Evolutionary conservation across 2,329 filamentous ascomycete species (phyloP).

Genomic region (Fusarium napiforme): DNA sequence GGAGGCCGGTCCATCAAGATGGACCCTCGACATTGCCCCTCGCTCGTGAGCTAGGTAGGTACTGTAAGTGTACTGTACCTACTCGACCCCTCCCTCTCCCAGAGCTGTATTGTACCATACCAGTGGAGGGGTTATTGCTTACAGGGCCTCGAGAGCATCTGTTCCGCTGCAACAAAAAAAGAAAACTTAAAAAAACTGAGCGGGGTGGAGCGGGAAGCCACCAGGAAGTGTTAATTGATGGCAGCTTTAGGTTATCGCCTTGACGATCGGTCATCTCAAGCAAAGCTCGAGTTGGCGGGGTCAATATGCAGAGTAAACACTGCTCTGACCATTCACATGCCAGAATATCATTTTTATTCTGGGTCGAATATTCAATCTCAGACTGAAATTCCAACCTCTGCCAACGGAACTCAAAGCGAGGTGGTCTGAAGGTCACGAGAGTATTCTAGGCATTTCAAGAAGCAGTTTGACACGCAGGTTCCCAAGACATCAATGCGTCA

Average conservation of each 20-base stretch:
- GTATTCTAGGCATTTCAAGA: neutral
- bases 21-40: conserved; percentile 27
- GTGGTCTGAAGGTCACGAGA: neutral
- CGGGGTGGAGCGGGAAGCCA: conserved; percentile 34
- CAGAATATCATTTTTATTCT: neutral
- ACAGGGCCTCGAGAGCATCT: conserved; percentile 17
- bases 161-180: conserved; percentile 8
- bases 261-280: conserved; percentile 15
- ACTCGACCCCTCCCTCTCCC: conserved; percentile 20
- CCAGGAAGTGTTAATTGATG: conserved; percentile 14
- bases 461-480: neutral
- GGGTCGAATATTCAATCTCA: conserved; percentile 19
- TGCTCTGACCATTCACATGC: conserved; percentile 15
- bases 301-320: neutral
- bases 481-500: neutral
- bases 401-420: neutral
- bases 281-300: conserved; percentile 8
- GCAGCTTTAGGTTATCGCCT: conserved; percentile 24
- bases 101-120: neutral
- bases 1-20: conserved; percentile 5
- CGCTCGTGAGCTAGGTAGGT: neutral
- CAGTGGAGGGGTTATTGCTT: conserved; percentile 29
- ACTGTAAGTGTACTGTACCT: too few species aligned
- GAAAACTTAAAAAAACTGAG: neutral
- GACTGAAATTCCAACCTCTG: neutral